These are phyloP conservation scores for Silybum marianum DNA, from an alignment of 129 eudicot genomes.

Conservation along the genomic window DNA sequence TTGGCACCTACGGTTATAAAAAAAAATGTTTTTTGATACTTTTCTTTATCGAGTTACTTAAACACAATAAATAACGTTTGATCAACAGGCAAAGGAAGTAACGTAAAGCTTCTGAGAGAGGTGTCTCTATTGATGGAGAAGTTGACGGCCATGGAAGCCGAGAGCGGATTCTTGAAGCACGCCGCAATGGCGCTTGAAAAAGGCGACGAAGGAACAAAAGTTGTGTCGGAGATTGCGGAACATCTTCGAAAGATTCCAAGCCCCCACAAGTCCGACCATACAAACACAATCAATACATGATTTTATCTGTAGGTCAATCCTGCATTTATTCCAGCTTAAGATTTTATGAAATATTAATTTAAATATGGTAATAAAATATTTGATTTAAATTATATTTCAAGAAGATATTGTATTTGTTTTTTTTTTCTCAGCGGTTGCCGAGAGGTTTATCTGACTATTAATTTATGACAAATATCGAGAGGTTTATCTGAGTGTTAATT, in stretches of 20 bases:
- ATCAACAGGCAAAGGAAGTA: conserved; percentile 39
- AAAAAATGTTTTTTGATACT: background rate
- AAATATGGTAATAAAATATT: background rate
- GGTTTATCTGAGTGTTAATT: too few species aligned
- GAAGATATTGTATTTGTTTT: too few species aligned
- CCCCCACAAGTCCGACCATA: conserved; percentile 16
- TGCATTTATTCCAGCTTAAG: too few species aligned
- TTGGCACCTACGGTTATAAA: background rate
- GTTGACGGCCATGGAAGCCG: conserved; percentile 82
- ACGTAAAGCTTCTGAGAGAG: conserved; percentile 56
- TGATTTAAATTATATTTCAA: background rate
- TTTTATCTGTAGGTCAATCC: too few species aligned
- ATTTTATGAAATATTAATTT: background rate
- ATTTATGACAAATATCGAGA: too few species aligned
- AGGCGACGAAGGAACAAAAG: conserved; percentile 78
- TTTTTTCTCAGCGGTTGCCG: too few species aligned
- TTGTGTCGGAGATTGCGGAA: conserved; percentile 77
- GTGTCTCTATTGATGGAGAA: conserved; percentile 62
- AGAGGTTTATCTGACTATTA: too few species aligned
- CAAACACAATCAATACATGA: conserved; percentile 28
- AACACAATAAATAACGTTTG: background rate
- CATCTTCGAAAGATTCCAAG: conserved; percentile 67
- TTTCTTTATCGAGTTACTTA: background rate
- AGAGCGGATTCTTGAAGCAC: conserved; percentile 77
- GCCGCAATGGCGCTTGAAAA: conserved; percentile 72